Evolutionary conservation across 208 protist species (phyloP), one percentile per base, ranked within the genome.

Genomic region (Leishmania amazonensis): DNA sequence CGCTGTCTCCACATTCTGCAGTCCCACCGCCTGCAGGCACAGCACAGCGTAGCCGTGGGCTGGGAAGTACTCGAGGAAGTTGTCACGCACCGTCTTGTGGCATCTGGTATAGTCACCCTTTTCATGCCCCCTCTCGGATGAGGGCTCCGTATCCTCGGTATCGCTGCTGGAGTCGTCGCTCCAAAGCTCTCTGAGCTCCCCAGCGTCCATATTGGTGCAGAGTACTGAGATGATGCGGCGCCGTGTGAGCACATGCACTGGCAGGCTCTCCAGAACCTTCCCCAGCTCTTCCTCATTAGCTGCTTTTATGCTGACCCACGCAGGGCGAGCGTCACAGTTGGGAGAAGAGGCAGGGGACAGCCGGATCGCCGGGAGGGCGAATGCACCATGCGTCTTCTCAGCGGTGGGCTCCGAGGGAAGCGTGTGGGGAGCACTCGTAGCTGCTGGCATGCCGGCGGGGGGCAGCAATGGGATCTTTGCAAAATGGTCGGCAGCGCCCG

Each of bases 11-110:
- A 6, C 42, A n/a, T 54, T n/a, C 17, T 72, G 73, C 19, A 75
- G 47, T 51, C 80, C 54, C 75, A 79, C 72, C 24, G 85, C 87
- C 62, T 81, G 87, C 58, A 91, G 68, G n/a, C 81, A 81, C 31
- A 92, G 60, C 35, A 87, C 79, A 15, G 81, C 80, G 83, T 92
- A 94, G 49, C 88, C 85, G 70, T 92, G 84, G 0, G 88, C 70
- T 0, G 88, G 90, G 75, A 89, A 94, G 87, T 90, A 94, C 79
- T 92, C 89, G 38, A 93, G 53, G 31, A 81, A 75, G 75, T 92
- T 88, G 57, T 85, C 78, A 21, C 75, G 75, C 54, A 49, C 57
- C 9, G 53, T 5, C 21, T 19, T n/a, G 58, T 68, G 24, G 47
- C n/a, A 45, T 54, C n/a, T 60, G 21, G 19, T 3, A 3, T 40